Evolutionary conservation across 331 rosid genomes (phyloP).

Genomic region (Cucumis variabilis): DNA sequence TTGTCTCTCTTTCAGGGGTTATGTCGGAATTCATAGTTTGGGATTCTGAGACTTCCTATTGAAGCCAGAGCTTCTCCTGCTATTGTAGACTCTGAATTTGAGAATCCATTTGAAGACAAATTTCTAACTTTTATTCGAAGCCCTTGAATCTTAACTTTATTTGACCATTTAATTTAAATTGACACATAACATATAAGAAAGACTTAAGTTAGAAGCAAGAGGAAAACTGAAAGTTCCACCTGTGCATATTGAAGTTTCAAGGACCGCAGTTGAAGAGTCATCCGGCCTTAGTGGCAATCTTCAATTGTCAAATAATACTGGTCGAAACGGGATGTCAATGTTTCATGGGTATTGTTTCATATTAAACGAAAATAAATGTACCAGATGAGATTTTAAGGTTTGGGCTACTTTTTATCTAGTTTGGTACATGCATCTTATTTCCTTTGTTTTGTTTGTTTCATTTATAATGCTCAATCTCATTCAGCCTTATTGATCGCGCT

Average conservation of each 20-base stretch:
- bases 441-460: too few species aligned
- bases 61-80: slow-evolving; percentile 98
- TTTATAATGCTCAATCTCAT: slow-evolving; percentile 22
- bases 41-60: slow-evolving; percentile 99
- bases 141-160: neutral
- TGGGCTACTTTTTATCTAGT: neutral
- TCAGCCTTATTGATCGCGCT: slow-evolving; percentile 89
- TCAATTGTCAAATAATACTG: slow-evolving; percentile 45
- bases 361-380: slow-evolving; percentile 1
- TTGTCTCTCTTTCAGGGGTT: slow-evolving; percentile 65
- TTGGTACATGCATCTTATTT: too few species aligned
- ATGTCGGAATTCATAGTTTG: slow-evolving; percentile 98
- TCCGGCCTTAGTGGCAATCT: slow-evolving; percentile 43
- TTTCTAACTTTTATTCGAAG: too few species aligned
- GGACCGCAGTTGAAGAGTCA: slow-evolving; percentile 41
- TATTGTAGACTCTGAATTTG: slow-evolving; percentile 97
- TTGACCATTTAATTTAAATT: neutral
- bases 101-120: slow-evolving; percentile 99
- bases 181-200: too few species aligned
- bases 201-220: too few species aligned
- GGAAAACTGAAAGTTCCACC: slow-evolving; percentile 46
- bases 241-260: slow-evolving; percentile 40
- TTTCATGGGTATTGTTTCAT: slow-evolving; percentile 73
- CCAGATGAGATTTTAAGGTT: neutral
- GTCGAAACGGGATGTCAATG: slow-evolving; percentile 70